These are phyloP conservation scores for Fusarium nisikadoi DNA, from an alignment of 2,329 filamentous ascomycete species.

Conservation along the genomic window DNA sequence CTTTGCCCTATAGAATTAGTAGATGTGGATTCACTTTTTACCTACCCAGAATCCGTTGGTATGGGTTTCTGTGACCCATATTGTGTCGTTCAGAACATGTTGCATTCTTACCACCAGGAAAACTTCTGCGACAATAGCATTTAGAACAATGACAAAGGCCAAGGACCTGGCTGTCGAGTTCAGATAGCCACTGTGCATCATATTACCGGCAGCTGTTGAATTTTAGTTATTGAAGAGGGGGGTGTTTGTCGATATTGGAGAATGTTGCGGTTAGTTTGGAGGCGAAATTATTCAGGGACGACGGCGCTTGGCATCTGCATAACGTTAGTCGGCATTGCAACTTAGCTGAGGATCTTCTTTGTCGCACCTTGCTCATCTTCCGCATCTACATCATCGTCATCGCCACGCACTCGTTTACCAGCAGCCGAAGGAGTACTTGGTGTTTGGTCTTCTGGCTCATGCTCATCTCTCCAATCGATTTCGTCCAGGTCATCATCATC, in stretches of 20 bases:
- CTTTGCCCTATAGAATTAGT: conserved; percentile 38
- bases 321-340: conserved; percentile 44
- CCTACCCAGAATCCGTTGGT: conserved; percentile 25
- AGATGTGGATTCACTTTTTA: conserved; percentile 5
- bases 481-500: conserved; percentile 41
- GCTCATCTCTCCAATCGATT: conserved; percentile 48
- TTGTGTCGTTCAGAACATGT: conserved; percentile 6
- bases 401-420: conserved; percentile 45
- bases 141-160: background rate
- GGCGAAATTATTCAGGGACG: conserved; percentile 49
- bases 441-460: conserved; percentile 36
- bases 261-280: conserved; percentile 33
- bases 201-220: conserved; percentile 18
- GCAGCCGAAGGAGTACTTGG: conserved; percentile 34
- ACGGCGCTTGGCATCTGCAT: conserved; percentile 62
- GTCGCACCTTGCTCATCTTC: conserved; percentile 50
- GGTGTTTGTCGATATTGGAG: conserved; percentile 8
- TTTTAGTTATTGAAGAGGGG: conserved; percentile 14
- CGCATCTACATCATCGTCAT: conserved; percentile 44
- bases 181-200: background rate
- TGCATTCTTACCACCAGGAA: conserved; percentile 41
- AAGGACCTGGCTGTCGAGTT: background rate
- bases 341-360: no score
- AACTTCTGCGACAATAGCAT: conserved; percentile 8
- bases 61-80: background rate